These are phyloP conservation scores for Ceratocystis alfenasii DNA, from an alignment of 2,329 filamentous ascomycete genomes.

Conservation along the genomic window DNA sequence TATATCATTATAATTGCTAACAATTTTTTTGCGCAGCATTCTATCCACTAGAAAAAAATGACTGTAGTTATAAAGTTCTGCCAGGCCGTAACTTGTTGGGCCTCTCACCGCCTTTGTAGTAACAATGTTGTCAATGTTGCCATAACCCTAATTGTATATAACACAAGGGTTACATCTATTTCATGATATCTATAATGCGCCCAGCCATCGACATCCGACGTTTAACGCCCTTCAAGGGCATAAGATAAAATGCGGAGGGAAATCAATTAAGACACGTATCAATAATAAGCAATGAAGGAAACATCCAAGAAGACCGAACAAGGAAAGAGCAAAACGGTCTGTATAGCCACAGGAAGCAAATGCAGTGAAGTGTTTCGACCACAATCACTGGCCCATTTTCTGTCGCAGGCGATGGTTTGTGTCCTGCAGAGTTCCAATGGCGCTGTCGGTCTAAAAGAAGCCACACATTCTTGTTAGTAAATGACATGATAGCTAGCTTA, in stretches of 20 bases:
- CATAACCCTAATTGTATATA: neutral
- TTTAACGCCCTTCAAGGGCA: neutral
- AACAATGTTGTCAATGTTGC: neutral
- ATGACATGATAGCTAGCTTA: neutral
- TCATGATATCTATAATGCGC: neutral
- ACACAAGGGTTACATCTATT: neutral
- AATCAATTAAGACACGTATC: slow-evolving; percentile 15
- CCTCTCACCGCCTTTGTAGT: neutral
- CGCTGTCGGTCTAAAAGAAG: slow-evolving; percentile 55
- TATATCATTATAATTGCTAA: neutral
- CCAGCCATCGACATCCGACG: neutral
- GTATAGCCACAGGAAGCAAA: neutral
- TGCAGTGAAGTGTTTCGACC: neutral
- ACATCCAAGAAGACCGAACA: neutral
- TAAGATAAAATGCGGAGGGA: neutral
- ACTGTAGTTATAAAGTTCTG: slow-evolving; percentile 7
- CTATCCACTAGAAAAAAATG: slow-evolving; percentile 4
- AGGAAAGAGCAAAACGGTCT: neutral
- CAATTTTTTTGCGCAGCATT: neutral
- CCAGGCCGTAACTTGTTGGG: neutral
- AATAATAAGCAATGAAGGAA: slow-evolving; percentile 13
- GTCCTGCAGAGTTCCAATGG: slow-evolving; percentile 30
- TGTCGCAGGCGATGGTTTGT: slow-evolving; percentile 22
- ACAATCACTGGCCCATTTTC: slow-evolving; percentile 20
- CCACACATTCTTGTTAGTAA: slow-evolving; percentile 23